A percentile compares a stretch with the other conserved stretches of the same genome.
These are phyloP conservation scores for Suillus subaureus DNA, from an alignment of 768 basidiomycete genomes.

Conservation along the genomic window DNA sequence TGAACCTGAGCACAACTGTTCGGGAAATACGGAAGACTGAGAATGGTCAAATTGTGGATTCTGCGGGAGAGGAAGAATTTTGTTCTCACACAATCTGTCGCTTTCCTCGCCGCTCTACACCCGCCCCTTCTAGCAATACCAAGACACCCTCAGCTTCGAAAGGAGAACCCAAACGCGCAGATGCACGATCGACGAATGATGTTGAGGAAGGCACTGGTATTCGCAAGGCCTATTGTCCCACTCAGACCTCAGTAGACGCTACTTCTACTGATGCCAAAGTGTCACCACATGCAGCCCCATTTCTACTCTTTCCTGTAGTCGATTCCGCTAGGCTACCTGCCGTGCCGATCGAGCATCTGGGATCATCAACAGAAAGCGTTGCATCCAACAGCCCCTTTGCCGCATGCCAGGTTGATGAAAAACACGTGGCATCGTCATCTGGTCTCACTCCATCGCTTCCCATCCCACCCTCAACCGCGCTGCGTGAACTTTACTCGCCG, in stretches of 20 bases:
- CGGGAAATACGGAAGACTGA: background rate
- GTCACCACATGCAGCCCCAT: background rate
- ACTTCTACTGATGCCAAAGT: background rate
- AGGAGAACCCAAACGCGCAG: background rate
- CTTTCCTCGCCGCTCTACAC: background rate
- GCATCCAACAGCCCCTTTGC: background rate
- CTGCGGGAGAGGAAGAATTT: background rate
- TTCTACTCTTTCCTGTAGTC: background rate
- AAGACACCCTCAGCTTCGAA: background rate
- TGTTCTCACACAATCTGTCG: background rate
- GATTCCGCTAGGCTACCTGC: background rate
- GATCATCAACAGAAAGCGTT: background rate
- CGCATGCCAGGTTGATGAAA: background rate
- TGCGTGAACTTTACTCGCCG: background rate
- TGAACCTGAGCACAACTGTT: background rate
- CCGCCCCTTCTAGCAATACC: background rate
- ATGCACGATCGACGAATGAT: background rate
- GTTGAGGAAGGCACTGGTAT: background rate
- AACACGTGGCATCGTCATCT: too few species aligned
- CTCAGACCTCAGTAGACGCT: background rate
- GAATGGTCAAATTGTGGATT: background rate
- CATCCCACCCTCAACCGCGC: background rate
- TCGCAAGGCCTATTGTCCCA: background rate
- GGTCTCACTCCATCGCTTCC: background rate
- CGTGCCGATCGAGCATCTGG: background rate